A percentile compares a stretch with the other conserved stretches of the same genome.
Evolutionary conservation across 2,329 filamentous ascomycete species (phyloP).

Genomic region (Mollisia scopiformis): DNA sequence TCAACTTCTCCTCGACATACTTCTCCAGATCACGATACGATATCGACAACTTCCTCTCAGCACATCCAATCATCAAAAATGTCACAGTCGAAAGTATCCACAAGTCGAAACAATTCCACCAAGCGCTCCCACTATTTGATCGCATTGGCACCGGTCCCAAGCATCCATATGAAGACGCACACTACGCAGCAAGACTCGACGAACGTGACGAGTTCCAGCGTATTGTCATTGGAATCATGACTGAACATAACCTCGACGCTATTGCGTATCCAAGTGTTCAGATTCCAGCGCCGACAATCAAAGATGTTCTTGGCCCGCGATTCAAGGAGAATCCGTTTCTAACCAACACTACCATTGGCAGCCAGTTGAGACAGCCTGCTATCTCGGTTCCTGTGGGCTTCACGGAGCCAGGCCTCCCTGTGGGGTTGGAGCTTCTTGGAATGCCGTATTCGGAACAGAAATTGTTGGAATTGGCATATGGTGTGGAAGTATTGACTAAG

Average conservation of each 20-base stretch:
- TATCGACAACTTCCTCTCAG: conserved; percentile 38
- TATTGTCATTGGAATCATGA: conserved; percentile 34
- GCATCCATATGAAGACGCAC: conserved; percentile 32
- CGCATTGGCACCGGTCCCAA: conserved; percentile 16
- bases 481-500: conserved; percentile 14
- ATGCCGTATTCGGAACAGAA: conserved; percentile 30
- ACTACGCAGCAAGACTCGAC: conserved; percentile 33
- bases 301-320: conserved; percentile 35
- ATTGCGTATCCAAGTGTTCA: conserved; percentile 40
- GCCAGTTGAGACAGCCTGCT: conserved; percentile 37
- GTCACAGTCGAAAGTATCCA: conserved; percentile 19
- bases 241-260: conserved; percentile 36
- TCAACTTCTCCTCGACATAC: conserved; percentile 32
- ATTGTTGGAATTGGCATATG: conserved; percentile 21
- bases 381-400: conserved; percentile 40
- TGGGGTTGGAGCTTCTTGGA: conserved; percentile 35
- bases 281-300: conserved; percentile 37
- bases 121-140: conserved; percentile 16
- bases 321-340: conserved; percentile 34
- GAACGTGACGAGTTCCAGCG: conserved; percentile 35
- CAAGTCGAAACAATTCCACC: conserved; percentile 9
- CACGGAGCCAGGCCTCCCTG: conserved; percentile 34
- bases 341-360: conserved; percentile 41
- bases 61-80: conserved; percentile 40
- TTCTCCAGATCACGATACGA: conserved; percentile 32